phyloP scores from a whole-genome alignment of 768 basidiomycete species.

The Melanogaster broomeanus region DNA sequence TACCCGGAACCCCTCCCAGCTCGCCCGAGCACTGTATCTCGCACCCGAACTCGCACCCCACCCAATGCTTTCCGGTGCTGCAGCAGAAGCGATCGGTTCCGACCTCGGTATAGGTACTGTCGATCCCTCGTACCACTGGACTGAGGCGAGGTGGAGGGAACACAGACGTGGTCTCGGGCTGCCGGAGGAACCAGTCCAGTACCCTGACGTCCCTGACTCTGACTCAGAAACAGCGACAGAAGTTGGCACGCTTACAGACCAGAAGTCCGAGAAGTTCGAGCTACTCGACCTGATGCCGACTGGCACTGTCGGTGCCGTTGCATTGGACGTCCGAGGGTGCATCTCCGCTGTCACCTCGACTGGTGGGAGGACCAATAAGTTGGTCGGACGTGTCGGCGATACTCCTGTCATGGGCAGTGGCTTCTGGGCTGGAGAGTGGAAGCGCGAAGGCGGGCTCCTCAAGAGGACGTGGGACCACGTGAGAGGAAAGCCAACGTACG shows the following conservation, averaged over 20 bases:
- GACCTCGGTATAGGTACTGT: constrained; percentile 58
- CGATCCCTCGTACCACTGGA: constrained; percentile 79
- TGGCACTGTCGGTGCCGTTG: constrained; percentile 86
- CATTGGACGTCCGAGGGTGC: constrained; percentile 72
- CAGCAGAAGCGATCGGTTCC: constrained; percentile 62
- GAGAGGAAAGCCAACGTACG: constrained; percentile 31
- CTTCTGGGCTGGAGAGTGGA: constrained; percentile 87
- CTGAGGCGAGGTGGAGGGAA: constrained; percentile 72
- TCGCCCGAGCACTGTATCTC: constrained; percentile 71
- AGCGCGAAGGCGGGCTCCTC: constrained; percentile 30
- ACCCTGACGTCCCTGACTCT: constrained; percentile 12
- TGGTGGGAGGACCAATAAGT: constrained; percentile 81
- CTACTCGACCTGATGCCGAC: constrained; percentile 62
- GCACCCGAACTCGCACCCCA: constrained; percentile 64
- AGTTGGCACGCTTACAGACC: constrained; percentile 15
- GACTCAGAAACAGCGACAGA: constrained; percentile 20
- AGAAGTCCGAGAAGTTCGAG: constrained; percentile 10
- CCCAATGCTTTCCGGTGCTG: constrained; percentile 65
- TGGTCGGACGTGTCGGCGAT: constrained; percentile 81
- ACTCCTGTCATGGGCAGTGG: constrained; percentile 78
- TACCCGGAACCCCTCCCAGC: constrained; percentile 70
- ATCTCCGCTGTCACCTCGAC: constrained; percentile 77
- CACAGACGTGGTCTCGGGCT: constrained; percentile 74
- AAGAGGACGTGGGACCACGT: constrained; percentile 43
- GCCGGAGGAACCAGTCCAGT: constrained; percentile 63